Evolutionary conservation across 495 filamentous ascomycete genomes (phyloP).

Genomic region (Daldinia decipiens): DNA sequence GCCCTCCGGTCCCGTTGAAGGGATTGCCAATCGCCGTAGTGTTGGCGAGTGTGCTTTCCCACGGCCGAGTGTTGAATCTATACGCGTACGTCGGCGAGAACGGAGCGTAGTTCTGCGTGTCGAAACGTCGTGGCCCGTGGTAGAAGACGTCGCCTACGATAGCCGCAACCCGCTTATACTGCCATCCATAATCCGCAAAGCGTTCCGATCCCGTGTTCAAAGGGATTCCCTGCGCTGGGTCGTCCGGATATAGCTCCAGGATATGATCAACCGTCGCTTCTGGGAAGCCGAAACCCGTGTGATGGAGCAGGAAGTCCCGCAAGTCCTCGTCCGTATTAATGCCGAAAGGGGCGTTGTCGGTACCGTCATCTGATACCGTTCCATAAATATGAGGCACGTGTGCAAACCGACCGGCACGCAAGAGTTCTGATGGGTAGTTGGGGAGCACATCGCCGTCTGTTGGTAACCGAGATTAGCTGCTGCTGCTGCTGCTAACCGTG

Average conservation of each 20-base stretch:
- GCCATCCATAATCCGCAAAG: constrained; percentile 45
- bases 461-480: background rate
- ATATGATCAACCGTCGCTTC: constrained; percentile 48
- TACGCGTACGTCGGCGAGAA: constrained; percentile 45
- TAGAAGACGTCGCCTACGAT: constrained; percentile 53
- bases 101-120: constrained; percentile 41
- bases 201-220: constrained; percentile 45
- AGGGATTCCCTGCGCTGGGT: constrained; percentile 48
- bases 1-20: constrained; percentile 16
- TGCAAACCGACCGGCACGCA: constrained; percentile 58
- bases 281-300: constrained; percentile 41
- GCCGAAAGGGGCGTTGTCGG: constrained; percentile 61
- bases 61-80: constrained; percentile 50
- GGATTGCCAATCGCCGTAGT: constrained; percentile 12
- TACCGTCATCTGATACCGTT: constrained; percentile 71
- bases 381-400: constrained; percentile 68
- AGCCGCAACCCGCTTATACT: constrained; percentile 51
- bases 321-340: constrained; percentile 61
- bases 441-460: constrained; percentile 62
- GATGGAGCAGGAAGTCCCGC: constrained; percentile 42
- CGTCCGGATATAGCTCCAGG: constrained; percentile 52
- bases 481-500: background rate
- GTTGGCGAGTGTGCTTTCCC: constrained; percentile 32
- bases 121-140: constrained; percentile 48
- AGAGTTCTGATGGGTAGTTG: constrained; percentile 45